phyloP scores from a whole-genome alignment of 768 basidiomycete genomes.

The Suillus cothurnatus region DNA sequence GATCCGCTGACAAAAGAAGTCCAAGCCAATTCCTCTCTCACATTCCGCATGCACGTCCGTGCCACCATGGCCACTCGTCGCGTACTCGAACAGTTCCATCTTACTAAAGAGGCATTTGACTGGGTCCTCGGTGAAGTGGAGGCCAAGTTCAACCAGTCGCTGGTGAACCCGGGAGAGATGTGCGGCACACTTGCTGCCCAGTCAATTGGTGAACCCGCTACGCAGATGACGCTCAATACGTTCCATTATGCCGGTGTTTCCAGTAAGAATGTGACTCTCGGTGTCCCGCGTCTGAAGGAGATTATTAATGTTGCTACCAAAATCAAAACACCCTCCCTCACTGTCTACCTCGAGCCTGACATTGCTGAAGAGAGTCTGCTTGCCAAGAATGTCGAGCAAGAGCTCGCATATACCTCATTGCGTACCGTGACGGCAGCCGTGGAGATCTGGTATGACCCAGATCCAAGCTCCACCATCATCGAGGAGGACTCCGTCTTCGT shows the following conservation, averaged over 20 bases:
- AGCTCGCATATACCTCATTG: slow-evolving; percentile 90
- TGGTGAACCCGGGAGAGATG: slow-evolving; percentile 97
- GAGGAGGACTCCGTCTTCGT: slow-evolving; percentile 96
- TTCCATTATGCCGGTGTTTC: slow-evolving; percentile 99
- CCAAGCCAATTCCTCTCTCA: slow-evolving; percentile 86
- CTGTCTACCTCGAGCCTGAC: slow-evolving; percentile 81
- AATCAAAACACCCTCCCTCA: slow-evolving; percentile 97
- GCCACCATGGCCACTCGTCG: slow-evolving; percentile 85
- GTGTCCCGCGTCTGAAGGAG: slow-evolving; percentile 98
- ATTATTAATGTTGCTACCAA: slow-evolving; percentile 99
- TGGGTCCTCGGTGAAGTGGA: slow-evolving; percentile 97
- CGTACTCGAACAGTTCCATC: slow-evolving; percentile 85
- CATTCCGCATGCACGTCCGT: slow-evolving; percentile 92
- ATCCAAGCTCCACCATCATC: slow-evolving; percentile 89
- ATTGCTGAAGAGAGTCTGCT: slow-evolving; percentile 57
- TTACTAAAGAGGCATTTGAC: slow-evolving; percentile 93
- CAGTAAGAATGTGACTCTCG: slow-evolving; percentile 99
- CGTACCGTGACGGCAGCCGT: slow-evolving; percentile 93
- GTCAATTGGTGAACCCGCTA: slow-evolving; percentile 99
- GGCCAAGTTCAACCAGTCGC: slow-evolving; percentile 90
- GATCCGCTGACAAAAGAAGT: slow-evolving; percentile 75
- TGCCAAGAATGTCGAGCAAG: slow-evolving; percentile 91
- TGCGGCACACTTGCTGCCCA: slow-evolving; percentile 97
- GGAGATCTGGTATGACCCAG: slow-evolving; percentile 98
- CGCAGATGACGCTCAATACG: slow-evolving; percentile 99